These are phyloP conservation scores for Urostyla sp. DNA, from an alignment of 73 alveolate species.

Conservation along the genomic window DNA sequence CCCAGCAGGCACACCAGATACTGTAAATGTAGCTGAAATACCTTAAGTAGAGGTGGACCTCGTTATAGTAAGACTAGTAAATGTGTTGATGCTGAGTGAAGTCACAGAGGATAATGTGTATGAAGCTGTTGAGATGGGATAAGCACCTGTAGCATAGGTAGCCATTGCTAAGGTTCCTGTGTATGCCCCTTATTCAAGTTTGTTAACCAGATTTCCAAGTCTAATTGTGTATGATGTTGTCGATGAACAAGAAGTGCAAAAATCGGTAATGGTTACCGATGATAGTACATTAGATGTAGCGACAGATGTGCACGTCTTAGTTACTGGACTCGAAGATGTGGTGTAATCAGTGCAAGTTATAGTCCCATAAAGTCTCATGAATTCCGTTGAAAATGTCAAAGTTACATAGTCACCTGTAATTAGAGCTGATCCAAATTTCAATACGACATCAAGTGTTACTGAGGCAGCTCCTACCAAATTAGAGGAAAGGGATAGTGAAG, in stretches of 20 bases:
- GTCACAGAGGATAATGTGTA: conserved; percentile 44
- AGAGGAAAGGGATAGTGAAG: background rate
- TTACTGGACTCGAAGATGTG: background rate
- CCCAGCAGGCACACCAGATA: conserved; percentile 54
- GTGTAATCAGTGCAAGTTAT: background rate
- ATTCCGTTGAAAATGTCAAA: conserved; percentile 42
- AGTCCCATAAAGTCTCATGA: conserved; percentile 25
- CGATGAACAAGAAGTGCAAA: conserved; percentile 58
- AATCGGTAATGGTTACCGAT: background rate
- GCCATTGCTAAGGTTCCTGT: conserved; percentile 51
- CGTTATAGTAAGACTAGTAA: conserved; percentile 36
- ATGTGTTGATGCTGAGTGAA: conserved; percentile 20
- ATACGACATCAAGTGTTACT: background rate
- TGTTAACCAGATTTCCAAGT: conserved; percentile 60
- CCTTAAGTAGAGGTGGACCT: conserved; percentile 61
- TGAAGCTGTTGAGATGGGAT: conserved; percentile 46
- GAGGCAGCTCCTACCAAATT: conserved; percentile 1
- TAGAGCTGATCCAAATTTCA: conserved; percentile 41
- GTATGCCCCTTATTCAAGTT: conserved; percentile 58
- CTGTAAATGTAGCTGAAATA: conserved; percentile 36
- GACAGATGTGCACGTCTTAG: conserved; percentile 35
- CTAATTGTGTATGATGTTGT: conserved; percentile 53
- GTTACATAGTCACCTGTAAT: conserved; percentile 21
- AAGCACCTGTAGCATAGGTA: conserved; percentile 26
- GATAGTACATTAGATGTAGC: conserved; percentile 6